Percentiles rank a stretch among this genome's conserved stretches.
Conservation (phyloP, 2,329 filamentous ascomycete species). For the Colletotrichum eleusines region DNA sequence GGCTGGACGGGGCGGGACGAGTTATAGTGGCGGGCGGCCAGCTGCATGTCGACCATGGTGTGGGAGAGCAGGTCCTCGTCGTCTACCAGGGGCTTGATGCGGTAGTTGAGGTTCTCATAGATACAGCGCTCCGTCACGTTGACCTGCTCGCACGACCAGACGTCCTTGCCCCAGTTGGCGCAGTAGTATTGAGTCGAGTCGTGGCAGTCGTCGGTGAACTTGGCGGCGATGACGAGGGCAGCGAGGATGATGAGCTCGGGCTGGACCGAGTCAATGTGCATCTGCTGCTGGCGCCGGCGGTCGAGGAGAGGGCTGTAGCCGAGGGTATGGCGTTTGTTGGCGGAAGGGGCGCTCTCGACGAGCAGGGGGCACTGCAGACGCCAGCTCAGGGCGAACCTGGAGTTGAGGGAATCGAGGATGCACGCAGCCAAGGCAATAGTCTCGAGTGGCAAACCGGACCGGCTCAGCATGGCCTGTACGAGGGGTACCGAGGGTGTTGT, state of each 20-base stretch:
- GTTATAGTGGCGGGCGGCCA: conserved; percentile 59
- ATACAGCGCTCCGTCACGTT: conserved; percentile 74
- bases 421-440: conserved; percentile 74
- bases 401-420: conserved; percentile 74
- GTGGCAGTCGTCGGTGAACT: conserved; percentile 73
- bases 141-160: conserved; percentile 72
- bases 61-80: conserved; percentile 67
- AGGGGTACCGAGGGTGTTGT: conserved; percentile 68
- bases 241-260: conserved; percentile 74
- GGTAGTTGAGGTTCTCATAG: conserved; percentile 73
- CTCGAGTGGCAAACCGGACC: conserved; percentile 69
- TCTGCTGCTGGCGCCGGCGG: conserved; percentile 49
- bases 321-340: conserved; percentile 62
- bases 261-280: conserved; percentile 71
- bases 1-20: conserved; percentile 37
- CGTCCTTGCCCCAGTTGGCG: conserved; percentile 63
- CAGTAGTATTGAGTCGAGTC: conserved; percentile 66
- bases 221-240: conserved; percentile 72
- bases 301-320: conserved; percentile 53
- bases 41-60: conserved; percentile 73
- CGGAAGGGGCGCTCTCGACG: conserved; percentile 41
- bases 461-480: conserved; percentile 71
- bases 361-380: conserved; percentile 68
- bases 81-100: conserved; percentile 71
- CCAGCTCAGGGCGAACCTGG: conserved; percentile 73